Conservation (phyloP, 2,329 filamentous ascomycete genomes). For the Pezicula rhizophila region DNA sequence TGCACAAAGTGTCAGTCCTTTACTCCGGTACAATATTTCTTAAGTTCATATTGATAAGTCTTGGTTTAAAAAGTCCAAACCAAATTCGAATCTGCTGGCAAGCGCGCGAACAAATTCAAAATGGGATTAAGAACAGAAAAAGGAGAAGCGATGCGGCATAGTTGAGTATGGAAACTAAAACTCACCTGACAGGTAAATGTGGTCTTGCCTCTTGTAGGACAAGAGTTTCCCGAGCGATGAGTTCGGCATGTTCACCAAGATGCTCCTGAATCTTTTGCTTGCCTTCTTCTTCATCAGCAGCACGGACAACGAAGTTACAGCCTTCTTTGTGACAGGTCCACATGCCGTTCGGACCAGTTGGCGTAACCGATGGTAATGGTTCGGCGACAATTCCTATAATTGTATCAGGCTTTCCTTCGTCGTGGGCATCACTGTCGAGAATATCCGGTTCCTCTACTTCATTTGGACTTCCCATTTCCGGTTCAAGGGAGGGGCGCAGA, state of each 20-base stretch:
- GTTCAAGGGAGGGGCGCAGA: not conserved
- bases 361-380: slow-evolving; percentile 40
- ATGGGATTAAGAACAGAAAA: not conserved
- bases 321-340: slow-evolving; percentile 62
- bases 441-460: slow-evolving; percentile 1
- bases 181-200: slow-evolving; percentile 52
- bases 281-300: slow-evolving; percentile 49
- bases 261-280: slow-evolving; percentile 54
- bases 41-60: not conserved
- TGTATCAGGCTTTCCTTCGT: slow-evolving; percentile 8
- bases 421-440: not conserved
- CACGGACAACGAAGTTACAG: slow-evolving; percentile 58
- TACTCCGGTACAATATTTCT: not conserved
- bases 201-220: slow-evolving; percentile 30
- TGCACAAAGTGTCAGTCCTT: slow-evolving; percentile 21
- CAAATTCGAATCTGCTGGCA: not conserved
- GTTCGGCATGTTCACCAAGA: slow-evolving; percentile 50
- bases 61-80: not conserved
- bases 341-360: slow-evolving; percentile 53
- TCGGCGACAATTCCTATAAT: slow-evolving; percentile 20
- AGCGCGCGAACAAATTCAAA: not conserved
- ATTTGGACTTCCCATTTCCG: not conserved
- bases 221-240: not conserved
- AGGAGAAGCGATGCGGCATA: not conserved
- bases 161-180: slow-evolving; percentile 28